Conservation (phyloP, 1,284 basidiomycete species). For the Pyrrhoderma lamaoense region DNA sequence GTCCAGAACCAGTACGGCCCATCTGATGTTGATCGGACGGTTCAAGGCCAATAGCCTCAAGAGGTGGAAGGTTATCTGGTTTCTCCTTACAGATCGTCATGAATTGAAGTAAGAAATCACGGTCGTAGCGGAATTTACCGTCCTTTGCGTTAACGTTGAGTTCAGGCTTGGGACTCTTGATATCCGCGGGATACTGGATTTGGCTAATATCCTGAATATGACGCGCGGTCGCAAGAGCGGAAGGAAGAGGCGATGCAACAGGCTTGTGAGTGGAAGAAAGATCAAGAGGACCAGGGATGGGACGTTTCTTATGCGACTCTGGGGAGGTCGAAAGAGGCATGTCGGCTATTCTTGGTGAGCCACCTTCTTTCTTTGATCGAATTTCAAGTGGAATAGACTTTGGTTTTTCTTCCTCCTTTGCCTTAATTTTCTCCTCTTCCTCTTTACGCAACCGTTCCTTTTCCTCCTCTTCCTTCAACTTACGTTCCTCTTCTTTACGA, state of each 20-base stretch:
- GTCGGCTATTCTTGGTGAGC: conserved; percentile 24
- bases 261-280: conserved; percentile 43
- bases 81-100: conserved; percentile 94
- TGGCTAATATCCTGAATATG: conserved; percentile 78
- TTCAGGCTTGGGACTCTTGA: conserved; percentile 78
- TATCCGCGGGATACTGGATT: conserved; percentile 79
- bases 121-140: conserved; percentile 97
- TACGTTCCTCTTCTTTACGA: conserved; percentile 24
- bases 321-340: conserved; percentile 28
- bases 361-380: conserved; percentile 11
- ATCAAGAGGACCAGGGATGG: conserved; percentile 62
- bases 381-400: conserved; percentile 22
- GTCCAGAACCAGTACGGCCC: conserved; percentile 55
- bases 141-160: conserved; percentile 80
- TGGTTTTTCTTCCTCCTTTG: conserved; percentile 29
- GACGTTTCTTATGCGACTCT: conserved; percentile 31
- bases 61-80: conserved; percentile 81
- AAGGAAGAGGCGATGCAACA: conserved; percentile 45
- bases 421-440: conserved; percentile 26
- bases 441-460: conserved; percentile 28
- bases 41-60: conserved; percentile 90
- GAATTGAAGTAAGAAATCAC: conserved; percentile 96
- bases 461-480: conserved; percentile 33
- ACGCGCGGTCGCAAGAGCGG: conserved; percentile 67
- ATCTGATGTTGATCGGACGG: conserved; percentile 57